Evolutionary conservation across 257 asterid species (phyloP).

Genomic region (Agastache rugosa): DNA sequence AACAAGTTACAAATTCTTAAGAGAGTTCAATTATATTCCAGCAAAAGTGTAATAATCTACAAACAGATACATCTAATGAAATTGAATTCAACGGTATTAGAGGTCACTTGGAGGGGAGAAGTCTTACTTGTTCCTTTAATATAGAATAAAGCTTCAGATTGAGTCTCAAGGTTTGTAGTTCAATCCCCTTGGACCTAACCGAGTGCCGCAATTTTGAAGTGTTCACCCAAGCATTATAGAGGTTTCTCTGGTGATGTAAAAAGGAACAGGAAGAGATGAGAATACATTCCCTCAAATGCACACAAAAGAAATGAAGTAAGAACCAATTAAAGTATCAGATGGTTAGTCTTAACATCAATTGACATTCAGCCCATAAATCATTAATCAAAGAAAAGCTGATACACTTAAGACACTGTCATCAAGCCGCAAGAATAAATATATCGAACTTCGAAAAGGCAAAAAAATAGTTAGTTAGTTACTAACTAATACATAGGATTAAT

Average conservation of each 20-base stretch:
- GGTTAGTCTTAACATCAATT: slow-evolving; percentile 8
- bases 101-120: slow-evolving; percentile 7
- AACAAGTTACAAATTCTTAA: neutral
- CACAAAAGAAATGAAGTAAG: slow-evolving; percentile 7
- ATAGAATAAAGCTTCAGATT: slow-evolving; percentile 68
- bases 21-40: slow-evolving; percentile 24
- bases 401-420: slow-evolving; percentile 12
- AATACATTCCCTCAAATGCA: slow-evolving; percentile 25
- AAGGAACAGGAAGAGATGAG: slow-evolving; percentile 28
- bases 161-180: slow-evolving; percentile 58
- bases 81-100: neutral
- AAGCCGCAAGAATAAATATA: neutral
- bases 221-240: slow-evolving; percentile 75
- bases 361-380: neutral
- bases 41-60: neutral
- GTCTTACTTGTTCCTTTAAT: slow-evolving; percentile 71
- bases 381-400: neutral
- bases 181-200: slow-evolving; percentile 64
- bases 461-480: neutral
- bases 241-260: slow-evolving; percentile 62
- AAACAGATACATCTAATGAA: slow-evolving; percentile 18
- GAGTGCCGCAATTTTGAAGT: slow-evolving; percentile 65
- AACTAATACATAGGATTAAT: neutral
- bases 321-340: neutral
- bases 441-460: slow-evolving; percentile 1